Conservation (phyloP, 78 protist species). For the Planoprotostelium fungivorum region DNA sequence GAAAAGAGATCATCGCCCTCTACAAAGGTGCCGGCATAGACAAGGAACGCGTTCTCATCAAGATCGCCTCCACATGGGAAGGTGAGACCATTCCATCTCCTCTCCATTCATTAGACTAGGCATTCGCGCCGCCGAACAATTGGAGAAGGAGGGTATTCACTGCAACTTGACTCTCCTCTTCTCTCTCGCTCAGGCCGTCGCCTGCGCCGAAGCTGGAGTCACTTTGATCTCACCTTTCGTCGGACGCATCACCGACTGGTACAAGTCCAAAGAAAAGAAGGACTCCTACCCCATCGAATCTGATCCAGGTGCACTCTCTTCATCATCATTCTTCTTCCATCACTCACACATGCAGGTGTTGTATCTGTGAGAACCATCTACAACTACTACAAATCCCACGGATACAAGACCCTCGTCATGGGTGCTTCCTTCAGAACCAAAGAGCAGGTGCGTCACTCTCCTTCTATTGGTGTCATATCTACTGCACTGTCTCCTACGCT, state of each 20-base stretch:
- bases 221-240: conserved; percentile 96
- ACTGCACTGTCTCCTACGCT: too few relatives aligned
- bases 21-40: conserved; percentile 84
- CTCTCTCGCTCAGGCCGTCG: conserved; percentile 88
- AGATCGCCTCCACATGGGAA: conserved; percentile 96
- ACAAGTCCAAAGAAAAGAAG: conserved; percentile 41
- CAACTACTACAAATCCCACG: conserved; percentile 89
- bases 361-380: conserved; percentile 75
- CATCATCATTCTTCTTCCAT: neutral
- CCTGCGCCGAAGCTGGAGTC: conserved; percentile 88
- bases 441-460: too few relatives aligned
- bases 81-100: conserved; percentile 51
- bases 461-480: too few relatives aligned
- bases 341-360: conserved; percentile 30
- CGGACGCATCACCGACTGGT: conserved; percentile 93
- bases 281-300: conserved; percentile 43
- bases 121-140: conserved; percentile 81
- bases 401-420: conserved; percentile 91
- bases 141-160: conserved; percentile 91
- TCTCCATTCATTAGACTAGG: neutral
- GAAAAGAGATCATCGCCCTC: conserved; percentile 68
- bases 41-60: conserved; percentile 84
- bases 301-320: conserved; percentile 95
- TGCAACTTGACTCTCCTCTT: conserved; percentile 94
- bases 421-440: conserved; percentile 92